These are phyloP conservation scores for Chrysanthemum makinoi DNA, from an alignment of 129 eudicot genomes.

Conservation along the genomic window DNA sequence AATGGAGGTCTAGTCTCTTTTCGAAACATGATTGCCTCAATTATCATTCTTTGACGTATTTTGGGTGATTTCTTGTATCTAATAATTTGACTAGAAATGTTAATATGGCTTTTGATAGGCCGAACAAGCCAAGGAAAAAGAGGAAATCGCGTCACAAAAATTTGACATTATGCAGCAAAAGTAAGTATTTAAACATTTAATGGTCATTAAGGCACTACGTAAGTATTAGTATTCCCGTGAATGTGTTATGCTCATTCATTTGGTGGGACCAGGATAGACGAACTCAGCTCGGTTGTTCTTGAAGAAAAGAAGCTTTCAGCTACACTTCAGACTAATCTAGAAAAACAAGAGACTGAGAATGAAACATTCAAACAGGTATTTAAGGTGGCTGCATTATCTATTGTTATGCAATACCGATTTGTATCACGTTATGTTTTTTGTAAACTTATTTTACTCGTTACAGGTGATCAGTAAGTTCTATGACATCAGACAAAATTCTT, in stretches of 20 bases:
- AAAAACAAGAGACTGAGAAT: slow-evolving; percentile 48
- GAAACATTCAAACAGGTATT: slow-evolving; percentile 60
- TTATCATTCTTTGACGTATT: neutral
- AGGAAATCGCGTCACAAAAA: slow-evolving; percentile 55
- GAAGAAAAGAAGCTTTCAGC: slow-evolving; percentile 52
- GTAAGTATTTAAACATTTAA: slow-evolving; percentile 27
- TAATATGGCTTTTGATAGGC: slow-evolving; percentile 53
- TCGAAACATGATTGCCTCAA: neutral
- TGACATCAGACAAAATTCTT: slow-evolving; percentile 48
- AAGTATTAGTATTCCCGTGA: slow-evolving; percentile 8
- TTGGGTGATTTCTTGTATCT: neutral
- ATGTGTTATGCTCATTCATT: slow-evolving; percentile 8
- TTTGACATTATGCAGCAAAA: slow-evolving; percentile 46
- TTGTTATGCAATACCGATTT: neutral
- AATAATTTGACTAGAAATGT: slow-evolving; percentile 16
- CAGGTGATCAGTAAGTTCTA: slow-evolving; percentile 73
- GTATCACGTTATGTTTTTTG: neutral
- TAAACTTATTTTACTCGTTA: slow-evolving; percentile 17
- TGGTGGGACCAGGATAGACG: slow-evolving; percentile 59
- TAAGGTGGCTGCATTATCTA: neutral
- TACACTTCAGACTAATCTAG: slow-evolving; percentile 40
- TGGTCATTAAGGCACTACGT: neutral
- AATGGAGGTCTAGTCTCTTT: slow-evolving; percentile 63
- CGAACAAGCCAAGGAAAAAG: slow-evolving; percentile 80
- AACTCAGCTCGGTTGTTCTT: slow-evolving; percentile 43